phyloP scores from a whole-genome alignment of 2,329 filamentous ascomycete genomes.

The Aspergillus aculeatus region DNA sequence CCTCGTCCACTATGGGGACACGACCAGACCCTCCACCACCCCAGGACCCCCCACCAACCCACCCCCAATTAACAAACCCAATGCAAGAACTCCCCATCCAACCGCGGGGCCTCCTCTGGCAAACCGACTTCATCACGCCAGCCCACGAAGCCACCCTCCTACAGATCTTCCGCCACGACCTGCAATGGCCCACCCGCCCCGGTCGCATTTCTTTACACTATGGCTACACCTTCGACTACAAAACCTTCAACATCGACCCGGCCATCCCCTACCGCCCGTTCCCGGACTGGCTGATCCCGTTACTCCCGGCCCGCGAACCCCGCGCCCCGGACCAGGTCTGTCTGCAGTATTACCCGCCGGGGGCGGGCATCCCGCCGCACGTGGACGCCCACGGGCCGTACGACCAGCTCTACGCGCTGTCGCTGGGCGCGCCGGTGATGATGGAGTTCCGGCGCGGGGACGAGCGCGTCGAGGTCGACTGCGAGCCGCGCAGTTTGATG shows the following conservation, averaged over 20 bases:
- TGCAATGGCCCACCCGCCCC: constrained; percentile 49
- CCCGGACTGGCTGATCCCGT: constrained; percentile 51
- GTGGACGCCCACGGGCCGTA: constrained; percentile 57
- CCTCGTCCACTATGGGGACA: background rate
- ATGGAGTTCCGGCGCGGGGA: constrained; percentile 35
- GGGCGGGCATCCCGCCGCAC: constrained; percentile 60
- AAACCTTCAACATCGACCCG: constrained; percentile 56
- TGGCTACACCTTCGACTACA: constrained; percentile 59
- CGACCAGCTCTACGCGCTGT: constrained; percentile 38
- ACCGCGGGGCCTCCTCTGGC: constrained; percentile 38
- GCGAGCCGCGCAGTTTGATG: constrained; percentile 52
- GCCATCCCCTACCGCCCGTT: constrained; percentile 52
- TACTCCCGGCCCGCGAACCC: constrained; percentile 48
- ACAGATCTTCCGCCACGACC: constrained; percentile 45
- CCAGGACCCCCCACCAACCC: background rate
- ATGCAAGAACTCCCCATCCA: constrained; percentile 25
- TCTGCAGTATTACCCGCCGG: constrained; percentile 60
- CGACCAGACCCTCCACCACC: background rate
- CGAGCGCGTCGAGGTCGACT: constrained; percentile 46
- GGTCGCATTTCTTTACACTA: constrained; percentile 55
- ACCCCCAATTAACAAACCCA: background rate
- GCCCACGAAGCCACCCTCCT: constrained; percentile 49
- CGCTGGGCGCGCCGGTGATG: constrained; percentile 31
- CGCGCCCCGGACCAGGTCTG: constrained; percentile 58
- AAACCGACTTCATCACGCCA: constrained; percentile 49